Evolutionary conservation across 1,139 yeast species (phyloP).

Genomic region (Nakaseomyces nivariensis): DNA sequence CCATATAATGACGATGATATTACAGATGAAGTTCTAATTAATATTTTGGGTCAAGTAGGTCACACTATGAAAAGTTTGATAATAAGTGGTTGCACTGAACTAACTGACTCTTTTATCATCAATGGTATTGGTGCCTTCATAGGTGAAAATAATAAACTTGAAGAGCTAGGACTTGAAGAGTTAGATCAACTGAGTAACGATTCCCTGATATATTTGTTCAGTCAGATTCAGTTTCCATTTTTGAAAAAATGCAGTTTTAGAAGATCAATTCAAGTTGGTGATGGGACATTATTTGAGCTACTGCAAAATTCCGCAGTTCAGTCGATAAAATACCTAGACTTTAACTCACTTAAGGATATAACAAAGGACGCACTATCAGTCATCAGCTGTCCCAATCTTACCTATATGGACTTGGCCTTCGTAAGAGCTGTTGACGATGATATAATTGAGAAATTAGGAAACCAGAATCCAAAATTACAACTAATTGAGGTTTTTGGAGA

Average conservation of each 20-base stretch:
- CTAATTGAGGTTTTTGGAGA: constrained; percentile 73
- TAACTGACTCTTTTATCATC: constrained; percentile 54
- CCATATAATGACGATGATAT: constrained; percentile 58
- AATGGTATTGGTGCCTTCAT: constrained; percentile 49
- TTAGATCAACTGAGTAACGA: constrained; percentile 58
- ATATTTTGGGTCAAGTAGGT: constrained; percentile 53
- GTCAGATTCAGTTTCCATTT: constrained; percentile 41
- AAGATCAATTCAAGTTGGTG: constrained; percentile 58
- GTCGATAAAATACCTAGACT: constrained; percentile 55
- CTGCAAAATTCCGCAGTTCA: constrained; percentile 48
- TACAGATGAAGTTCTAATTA: constrained; percentile 61
- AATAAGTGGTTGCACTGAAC: constrained; percentile 61
- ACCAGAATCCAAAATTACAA: constrained; percentile 48
- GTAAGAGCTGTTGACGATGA: constrained; percentile 64
- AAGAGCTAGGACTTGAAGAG: constrained; percentile 21
- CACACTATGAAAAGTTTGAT: constrained; percentile 46
- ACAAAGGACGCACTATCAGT: constrained; percentile 42
- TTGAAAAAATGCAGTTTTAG: constrained; percentile 51
- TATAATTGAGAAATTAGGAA: constrained; percentile 42
- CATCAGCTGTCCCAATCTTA: constrained; percentile 46
- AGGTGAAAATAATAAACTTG: constrained; percentile 11
- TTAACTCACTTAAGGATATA: constrained; percentile 62
- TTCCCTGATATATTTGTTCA: constrained; percentile 51
- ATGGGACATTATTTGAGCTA: constrained; percentile 49
- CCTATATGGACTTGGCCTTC: constrained; percentile 65